A percentile compares a stretch with the other conserved stretches of the same genome.
These are phyloP conservation scores for Bolboschoenus planiculmis DNA, from an alignment of 176 grass and related monocot species.

Conservation along the genomic window DNA sequence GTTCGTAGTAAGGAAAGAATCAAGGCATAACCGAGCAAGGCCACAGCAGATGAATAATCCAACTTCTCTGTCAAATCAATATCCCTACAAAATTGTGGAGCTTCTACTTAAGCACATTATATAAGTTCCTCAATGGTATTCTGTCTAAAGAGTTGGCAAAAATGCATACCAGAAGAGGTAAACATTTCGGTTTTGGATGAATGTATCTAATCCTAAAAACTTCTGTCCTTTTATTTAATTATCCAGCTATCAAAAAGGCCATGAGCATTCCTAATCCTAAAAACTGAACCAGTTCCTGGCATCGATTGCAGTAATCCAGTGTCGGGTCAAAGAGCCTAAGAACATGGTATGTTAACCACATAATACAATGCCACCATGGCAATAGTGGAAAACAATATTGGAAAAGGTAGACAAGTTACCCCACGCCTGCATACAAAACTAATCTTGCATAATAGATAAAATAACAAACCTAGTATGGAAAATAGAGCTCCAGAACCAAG, in stretches of 20 bases:
- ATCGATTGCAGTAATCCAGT: not conserved
- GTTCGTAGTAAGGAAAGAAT: constrained; percentile 74
- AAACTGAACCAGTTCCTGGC: not conserved
- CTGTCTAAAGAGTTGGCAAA: not conserved
- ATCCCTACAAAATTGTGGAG: constrained; percentile 50
- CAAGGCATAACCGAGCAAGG: constrained; percentile 73
- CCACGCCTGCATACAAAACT: not conserved
- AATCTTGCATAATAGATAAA: not conserved
- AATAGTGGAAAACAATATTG: not conserved
- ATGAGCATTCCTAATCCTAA: not conserved
- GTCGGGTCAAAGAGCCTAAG: not conserved
- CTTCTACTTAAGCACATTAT: not conserved
- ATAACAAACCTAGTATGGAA: constrained; percentile 75
- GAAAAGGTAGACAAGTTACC: no score
- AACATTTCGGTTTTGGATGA: no score
- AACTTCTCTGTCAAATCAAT: constrained; percentile 89
- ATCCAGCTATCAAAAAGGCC: not conserved
- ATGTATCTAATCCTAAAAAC: no score
- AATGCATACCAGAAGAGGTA: not conserved
- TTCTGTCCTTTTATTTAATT: not conserved
- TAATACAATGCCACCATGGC: not conserved
- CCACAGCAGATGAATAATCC: constrained; percentile 90
- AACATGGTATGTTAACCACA: not conserved
- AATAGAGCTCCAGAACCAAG: constrained; percentile 93
- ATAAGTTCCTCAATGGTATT: not conserved